A percentile compares a stretch with the other conserved stretches of the same genome.
Evolutionary conservation across 805 yeast species (phyloP).

Genomic region (Myxozyma mucilagina): DNA sequence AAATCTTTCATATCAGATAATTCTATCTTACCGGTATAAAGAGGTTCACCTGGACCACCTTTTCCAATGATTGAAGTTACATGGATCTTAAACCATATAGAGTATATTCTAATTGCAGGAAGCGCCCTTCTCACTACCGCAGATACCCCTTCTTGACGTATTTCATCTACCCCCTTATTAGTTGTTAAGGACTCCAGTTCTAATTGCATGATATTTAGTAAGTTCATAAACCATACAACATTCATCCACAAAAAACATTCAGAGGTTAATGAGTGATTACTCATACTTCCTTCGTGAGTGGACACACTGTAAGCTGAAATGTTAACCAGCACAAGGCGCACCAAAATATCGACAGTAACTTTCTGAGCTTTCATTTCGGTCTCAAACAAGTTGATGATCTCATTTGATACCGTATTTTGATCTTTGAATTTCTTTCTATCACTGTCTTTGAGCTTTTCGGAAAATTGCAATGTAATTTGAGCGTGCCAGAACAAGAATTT

Average conservation of each 20-base stretch:
- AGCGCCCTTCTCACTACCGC: conserved; percentile 11
- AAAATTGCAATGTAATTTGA: neutral
- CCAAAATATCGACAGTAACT: conserved; percentile 18
- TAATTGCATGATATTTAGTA: neutral
- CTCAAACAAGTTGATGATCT: conserved; percentile 3
- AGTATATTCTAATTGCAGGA: conserved; percentile 18
- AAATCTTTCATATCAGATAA: neutral
- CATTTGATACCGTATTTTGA: neutral
- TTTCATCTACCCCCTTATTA: neutral
- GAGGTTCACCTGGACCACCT: neutral
- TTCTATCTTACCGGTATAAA: neutral
- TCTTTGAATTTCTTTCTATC: neutral
- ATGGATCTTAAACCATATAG: conserved; percentile 17
- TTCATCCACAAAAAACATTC: neutral
- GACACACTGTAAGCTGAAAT: conserved; percentile 19
- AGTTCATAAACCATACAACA: conserved; percentile 18
- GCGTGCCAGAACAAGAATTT: conserved; percentile 25
- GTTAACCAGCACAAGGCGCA: conserved; percentile 13
- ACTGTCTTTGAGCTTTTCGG: neutral
- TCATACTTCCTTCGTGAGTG: conserved; percentile 1
- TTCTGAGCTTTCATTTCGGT: conserved; percentile 1
- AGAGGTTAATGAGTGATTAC: neutral
- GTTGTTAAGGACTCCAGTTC: neutral
- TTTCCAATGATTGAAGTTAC: neutral
- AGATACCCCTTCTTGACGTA: conserved; percentile 6